phyloP scores from a whole-genome alignment of 768 basidiomycete species.

The Leccinum imitatum region DNA sequence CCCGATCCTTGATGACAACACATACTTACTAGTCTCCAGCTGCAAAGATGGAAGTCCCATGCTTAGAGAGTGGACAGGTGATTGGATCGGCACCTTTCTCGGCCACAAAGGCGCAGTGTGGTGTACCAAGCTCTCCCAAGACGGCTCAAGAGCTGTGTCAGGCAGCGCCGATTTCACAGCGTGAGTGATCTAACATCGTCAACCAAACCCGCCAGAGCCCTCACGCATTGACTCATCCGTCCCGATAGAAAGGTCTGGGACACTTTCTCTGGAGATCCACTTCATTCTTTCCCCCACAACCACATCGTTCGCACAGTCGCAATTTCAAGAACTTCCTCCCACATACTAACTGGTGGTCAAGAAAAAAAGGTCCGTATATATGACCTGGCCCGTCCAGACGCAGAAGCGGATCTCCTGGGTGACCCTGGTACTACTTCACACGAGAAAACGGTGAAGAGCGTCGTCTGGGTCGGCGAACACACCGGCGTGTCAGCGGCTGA shows the following conservation, averaged over 20 bases:
- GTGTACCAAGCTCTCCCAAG: constrained; percentile 88
- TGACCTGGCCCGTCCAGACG: constrained; percentile 83
- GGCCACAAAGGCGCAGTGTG: constrained; percentile 96
- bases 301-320: constrained; percentile 98
- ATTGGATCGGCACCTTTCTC: constrained; percentile 95
- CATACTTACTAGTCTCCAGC: constrained; percentile 89
- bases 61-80: constrained; percentile 95
- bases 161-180: constrained; percentile 98
- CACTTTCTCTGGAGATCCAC: constrained; percentile 79
- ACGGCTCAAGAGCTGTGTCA: constrained; percentile 83
- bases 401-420: constrained; percentile 78
- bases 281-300: constrained; percentile 97
- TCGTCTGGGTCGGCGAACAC: constrained; percentile 89
- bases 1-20: constrained; percentile 76
- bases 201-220: constrained; percentile 1
- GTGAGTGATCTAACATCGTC: constrained; percentile 48
- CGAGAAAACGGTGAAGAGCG: constrained; percentile 88
- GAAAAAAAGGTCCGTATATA: constrained; percentile 98
- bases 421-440: constrained; percentile 65
- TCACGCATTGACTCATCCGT: constrained; percentile 6
- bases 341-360: constrained; percentile 88
- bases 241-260: constrained; percentile 88
- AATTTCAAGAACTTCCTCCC: constrained; percentile 65
- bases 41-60: constrained; percentile 99
- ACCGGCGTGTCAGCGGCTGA: constrained; percentile 90